Evolutionary conservation across 768 basidiomycete species (phyloP).

Genomic region (Amylocystis lapponica): DNA sequence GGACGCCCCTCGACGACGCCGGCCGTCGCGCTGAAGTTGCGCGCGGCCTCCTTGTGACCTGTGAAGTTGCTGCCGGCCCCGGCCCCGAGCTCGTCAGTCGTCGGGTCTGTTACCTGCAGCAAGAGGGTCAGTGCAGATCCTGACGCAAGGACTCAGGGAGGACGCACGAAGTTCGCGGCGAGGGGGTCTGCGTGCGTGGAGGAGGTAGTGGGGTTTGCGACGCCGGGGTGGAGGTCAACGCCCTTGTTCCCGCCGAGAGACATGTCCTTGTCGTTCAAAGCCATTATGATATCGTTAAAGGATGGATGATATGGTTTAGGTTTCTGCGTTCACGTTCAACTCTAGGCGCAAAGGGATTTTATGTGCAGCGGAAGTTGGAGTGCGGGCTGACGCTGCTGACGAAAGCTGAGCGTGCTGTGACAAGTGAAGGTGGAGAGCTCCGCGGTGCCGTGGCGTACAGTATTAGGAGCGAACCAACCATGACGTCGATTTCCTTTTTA

Average conservation of each 20-base stretch:
- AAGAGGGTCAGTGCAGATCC: background rate
- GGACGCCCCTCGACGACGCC: constrained; percentile 49
- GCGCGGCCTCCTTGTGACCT: constrained; percentile 35
- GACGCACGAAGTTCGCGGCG: constrained; percentile 39
- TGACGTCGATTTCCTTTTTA: too few relatives aligned
- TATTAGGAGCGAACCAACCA: too few relatives aligned
- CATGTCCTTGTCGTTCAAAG: constrained; percentile 28
- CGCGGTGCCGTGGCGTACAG: too few relatives aligned
- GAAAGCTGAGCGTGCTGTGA: too few relatives aligned
- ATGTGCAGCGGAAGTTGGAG: too few relatives aligned
- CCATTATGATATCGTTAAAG: too few relatives aligned
- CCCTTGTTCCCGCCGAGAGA: constrained; percentile 24
- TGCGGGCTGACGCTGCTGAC: too few relatives aligned
- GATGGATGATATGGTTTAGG: too few relatives aligned
- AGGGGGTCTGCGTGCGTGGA: constrained; percentile 32
- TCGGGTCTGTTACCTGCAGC: constrained; percentile 37
- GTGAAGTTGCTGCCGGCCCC: constrained; percentile 35
- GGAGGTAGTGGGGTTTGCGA: constrained; percentile 39
- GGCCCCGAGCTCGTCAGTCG: constrained; percentile 32
- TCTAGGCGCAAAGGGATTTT: too few relatives aligned
- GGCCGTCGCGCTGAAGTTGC: constrained; percentile 34
- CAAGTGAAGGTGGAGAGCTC: too few relatives aligned
- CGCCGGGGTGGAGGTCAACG: constrained; percentile 35
- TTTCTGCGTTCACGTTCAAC: too few relatives aligned
- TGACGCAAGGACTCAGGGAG: background rate